A percentile compares a stretch with the other conserved stretches of the same genome.
Evolutionary conservation across 345 rosid genomes (phyloP).

Genomic region (Eucalyptus brandiana): DNA sequence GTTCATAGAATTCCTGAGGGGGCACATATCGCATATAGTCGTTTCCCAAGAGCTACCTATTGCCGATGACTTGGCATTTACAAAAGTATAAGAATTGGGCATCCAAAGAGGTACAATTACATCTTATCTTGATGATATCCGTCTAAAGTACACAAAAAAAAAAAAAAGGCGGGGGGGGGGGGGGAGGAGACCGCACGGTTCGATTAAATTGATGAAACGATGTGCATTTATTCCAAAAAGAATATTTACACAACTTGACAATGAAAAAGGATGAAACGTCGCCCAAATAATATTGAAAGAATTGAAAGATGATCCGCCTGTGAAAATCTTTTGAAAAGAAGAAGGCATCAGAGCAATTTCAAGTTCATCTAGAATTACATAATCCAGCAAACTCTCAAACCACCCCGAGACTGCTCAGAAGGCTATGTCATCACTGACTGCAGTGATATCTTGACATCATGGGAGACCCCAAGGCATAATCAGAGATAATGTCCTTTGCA

Average conservation of each 20-base stretch:
- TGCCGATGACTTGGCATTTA: not conserved
- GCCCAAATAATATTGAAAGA: not conserved
- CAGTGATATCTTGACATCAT: not conserved
- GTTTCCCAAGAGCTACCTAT: not conserved
- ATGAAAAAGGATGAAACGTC: not conserved
- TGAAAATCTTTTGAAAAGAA: not conserved
- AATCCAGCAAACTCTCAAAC: not conserved
- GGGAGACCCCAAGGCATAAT: not conserved
- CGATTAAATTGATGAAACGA: not conserved
- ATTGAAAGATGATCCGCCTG: not conserved
- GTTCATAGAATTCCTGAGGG: not conserved
- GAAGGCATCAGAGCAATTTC: not conserved
- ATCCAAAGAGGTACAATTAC: not conserved
- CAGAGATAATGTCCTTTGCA: not conserved
- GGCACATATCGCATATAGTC: not conserved
- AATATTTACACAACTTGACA: not conserved
- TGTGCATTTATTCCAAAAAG: not conserved
- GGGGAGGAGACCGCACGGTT: too few relatives aligned
- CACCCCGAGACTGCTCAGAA: not conserved
- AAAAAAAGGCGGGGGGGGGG: fast-evolving
- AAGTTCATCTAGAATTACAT: not conserved
- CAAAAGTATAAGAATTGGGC: not conserved
- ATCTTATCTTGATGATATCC: not conserved
- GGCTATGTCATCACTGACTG: not conserved
- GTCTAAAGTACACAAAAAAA: not conserved